Evolutionary conservation across 2,329 filamentous ascomycete species (phyloP), one percentile per base, ranked within the genome.

Genomic region (Verticillium alfalfae): DNA sequence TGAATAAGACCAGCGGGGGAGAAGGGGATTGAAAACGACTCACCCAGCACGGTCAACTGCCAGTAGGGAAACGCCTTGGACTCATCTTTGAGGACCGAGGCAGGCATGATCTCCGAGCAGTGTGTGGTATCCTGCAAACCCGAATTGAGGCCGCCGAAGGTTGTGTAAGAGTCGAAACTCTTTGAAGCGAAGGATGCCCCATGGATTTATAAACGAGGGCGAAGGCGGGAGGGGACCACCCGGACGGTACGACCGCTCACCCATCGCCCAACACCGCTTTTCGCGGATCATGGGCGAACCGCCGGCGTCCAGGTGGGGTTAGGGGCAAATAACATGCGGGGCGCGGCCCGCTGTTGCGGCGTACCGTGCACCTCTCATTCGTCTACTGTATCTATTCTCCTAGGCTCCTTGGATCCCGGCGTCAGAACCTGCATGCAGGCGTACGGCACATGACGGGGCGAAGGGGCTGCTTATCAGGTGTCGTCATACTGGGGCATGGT

Each of bases 11-110:
- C 26, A 31, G 26, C 26, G 26, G 26, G 26, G 26, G 26, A 31
- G 26, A 31, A 31, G 26, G 26, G 26, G 26, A 31, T 31, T 31
- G 26, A 31, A 31, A 31, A 31, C 26, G 26, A 60, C 62, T 56
- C 26, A 63, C 62, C 62, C 34, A 63, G 62, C 18, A 63, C 62
- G 16, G 62, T 61, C 36, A 63, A 57, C 52, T 63, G 62, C 62
- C 59, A 56, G 49, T 61, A 63, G 12, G 62, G 62, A 12, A 63
- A 63, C 31, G 41, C 62, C 34, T 63, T 63, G n/a, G 61, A 59
- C 39, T 63, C 56, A 58, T 58, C 57, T 34, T 58, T 58, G 16
- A 12, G 34, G 34, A 38, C 16, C 16, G n/a, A n/a, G n/a, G 55
- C n/a, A 57, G 55, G 18, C 55, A 57, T 57, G 55, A 16, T 57